Evolutionary conservation across 352 stramenopile genomes (phyloP), one percentile per base, ranked within the genome.

Genomic region (Globisporangium nunn): DNA sequence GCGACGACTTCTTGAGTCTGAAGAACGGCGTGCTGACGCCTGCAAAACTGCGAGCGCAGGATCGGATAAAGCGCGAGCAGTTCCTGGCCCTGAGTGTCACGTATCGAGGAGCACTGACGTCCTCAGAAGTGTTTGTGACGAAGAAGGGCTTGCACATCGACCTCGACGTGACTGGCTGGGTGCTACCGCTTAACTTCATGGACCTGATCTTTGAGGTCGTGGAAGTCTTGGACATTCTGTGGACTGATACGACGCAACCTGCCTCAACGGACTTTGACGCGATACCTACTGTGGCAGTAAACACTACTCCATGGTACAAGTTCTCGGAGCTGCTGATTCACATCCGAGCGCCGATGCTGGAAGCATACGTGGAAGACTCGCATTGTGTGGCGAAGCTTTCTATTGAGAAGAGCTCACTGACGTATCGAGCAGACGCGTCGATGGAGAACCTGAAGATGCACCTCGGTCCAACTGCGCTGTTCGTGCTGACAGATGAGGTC

Each of bases 371-470:
- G 14, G 85, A 93, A 71, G 85, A 95, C 63, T 85, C 77, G 28
- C 78, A 95, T 47, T 94, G 84, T 59, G 85, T 95, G 1, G 85
- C 84, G 33, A 95, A 95, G 49, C 66, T 93, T 12, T 87, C 84
- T 3, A 68, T 95, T 33, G 85, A 95, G 62, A 76, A 91, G 31
- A 91, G 72, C 47, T 78, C 77, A 10, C 84, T 87, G 7, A 70
- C 68, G 8, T 93, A 87, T 52, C 74, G 70, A 7, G 81, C 84
- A 11, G 78, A 91, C 28, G 57, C 81, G 15, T 61, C 62, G 40
- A 64, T 75, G 33, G 85, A 95, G 56, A 87, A 71, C 40, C 72
- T 87, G 8, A 87, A 75, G 50, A 64, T 94, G 11, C 65, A 87
- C 47, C 58, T 95, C 11, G 84, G 81, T 12, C 81, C 85, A 2